These are phyloP conservation scores for Biancaea sappan DNA, from an alignment of 306 rosid genomes.

Conservation along the genomic window DNA sequence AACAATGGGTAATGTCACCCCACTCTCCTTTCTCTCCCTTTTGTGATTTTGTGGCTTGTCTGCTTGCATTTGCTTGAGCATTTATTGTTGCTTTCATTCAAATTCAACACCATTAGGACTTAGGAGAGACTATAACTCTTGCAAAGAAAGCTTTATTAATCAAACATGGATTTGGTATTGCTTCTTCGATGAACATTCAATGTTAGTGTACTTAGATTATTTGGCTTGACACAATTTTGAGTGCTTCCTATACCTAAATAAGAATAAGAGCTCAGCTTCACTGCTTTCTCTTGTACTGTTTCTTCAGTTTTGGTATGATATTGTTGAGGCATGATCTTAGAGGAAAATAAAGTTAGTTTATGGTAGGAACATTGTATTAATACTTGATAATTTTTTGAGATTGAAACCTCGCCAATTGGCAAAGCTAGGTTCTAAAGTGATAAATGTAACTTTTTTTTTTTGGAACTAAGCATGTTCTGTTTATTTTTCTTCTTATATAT, in stretches of 20 bases:
- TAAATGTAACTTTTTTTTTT: background rate
- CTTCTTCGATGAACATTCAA: background rate
- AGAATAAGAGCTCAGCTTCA: background rate
- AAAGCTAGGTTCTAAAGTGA: background rate
- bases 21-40: background rate
- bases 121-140: background rate
- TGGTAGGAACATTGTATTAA: background rate
- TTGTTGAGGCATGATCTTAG: background rate
- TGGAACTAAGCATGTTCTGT: background rate
- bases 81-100: background rate
- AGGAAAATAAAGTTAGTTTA: background rate
- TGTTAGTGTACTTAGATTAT: background rate
- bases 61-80: background rate
- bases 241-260: background rate
- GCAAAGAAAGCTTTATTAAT: background rate
- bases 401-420: background rate
- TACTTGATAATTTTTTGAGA: background rate
- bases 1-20: slow-evolving; percentile 56
- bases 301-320: background rate
- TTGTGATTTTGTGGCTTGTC: background rate
- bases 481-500: background rate
- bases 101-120: background rate
- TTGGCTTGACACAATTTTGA: background rate
- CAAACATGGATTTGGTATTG: background rate
- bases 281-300: background rate